Evolutionary conservation across 2,329 filamentous ascomycete species (phyloP).

Genomic region (Fusarium nanum): DNA sequence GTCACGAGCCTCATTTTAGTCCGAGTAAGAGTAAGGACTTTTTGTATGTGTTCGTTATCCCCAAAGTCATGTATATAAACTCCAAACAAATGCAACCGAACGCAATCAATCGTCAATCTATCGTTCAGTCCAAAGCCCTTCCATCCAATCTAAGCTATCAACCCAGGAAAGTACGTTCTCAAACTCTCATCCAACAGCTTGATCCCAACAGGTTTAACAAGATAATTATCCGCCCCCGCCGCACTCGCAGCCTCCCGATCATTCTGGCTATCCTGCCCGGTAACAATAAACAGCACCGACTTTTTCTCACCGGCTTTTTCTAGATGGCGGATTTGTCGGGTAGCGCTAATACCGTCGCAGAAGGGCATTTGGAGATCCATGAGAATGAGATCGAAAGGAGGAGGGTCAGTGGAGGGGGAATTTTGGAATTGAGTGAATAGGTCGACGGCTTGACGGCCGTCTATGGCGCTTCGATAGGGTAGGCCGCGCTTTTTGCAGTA

Average conservation of each 20-base stretch:
- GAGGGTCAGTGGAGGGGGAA: not conserved
- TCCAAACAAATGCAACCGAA: not conserved
- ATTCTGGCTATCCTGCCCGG: constrained; percentile 44
- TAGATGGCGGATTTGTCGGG: constrained; percentile 40
- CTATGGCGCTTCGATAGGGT: constrained; percentile 55
- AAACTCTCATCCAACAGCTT: constrained; percentile 33
- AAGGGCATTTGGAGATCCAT: constrained; percentile 50
- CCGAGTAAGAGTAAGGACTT: not conserved
- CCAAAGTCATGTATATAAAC: not conserved
- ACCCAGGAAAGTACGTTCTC: constrained; percentile 31
- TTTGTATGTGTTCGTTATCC: not conserved
- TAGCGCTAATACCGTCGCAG: constrained; percentile 47
- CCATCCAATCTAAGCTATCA: not conserved
- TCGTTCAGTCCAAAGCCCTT: not conserved
- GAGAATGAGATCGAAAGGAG: constrained; percentile 39
- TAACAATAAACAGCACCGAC: constrained; percentile 43
- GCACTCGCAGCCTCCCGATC: constrained; percentile 33
- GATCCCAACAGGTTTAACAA: constrained; percentile 44
- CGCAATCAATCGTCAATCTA: not conserved
- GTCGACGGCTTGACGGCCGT: constrained; percentile 59
- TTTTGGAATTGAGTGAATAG: constrained; percentile 41
- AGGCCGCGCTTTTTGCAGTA: constrained; percentile 59
- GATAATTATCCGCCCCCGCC: constrained; percentile 43
- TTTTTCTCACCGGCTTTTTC: constrained; percentile 32
- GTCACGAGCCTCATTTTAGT: not conserved